Base-by-base conservation (phyloP, 371 early-diverging fungal genomes). In the Actinomortierella wolfii region DNA sequence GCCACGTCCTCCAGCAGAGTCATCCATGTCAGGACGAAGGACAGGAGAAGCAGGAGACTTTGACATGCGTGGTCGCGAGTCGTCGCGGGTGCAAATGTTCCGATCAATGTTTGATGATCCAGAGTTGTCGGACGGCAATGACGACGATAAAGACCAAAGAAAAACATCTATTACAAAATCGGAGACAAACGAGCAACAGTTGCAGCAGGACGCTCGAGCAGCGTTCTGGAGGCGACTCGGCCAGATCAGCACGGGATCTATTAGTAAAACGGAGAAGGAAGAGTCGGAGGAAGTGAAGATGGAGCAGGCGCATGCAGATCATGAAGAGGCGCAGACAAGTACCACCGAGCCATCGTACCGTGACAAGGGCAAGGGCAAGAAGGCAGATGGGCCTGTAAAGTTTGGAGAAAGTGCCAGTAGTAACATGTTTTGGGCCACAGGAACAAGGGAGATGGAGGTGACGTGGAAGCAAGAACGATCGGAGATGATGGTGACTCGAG, bases 381-480 rank as follows among this genome's bases (percentile, higher is more conserved):
- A 6, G 28, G 11, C 14, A 21, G 45, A n/a, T n/a, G n/a, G n/a
- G n/a, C n/a, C n/a, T n/a, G n/a, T n/a, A n/a, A n/a, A n/a, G n/a
- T n/a, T n/a, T n/a, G n/a, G n/a, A n/a, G n/a, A n/a, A n/a, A n/a
- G n/a, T n/a, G n/a, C n/a, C 14, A 24, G 52, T 45, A 39, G 9
- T 21, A 25, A n/a, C n/a, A 25, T 24, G 46, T 17, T 20, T 18
- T 41, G n/a, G 53, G 47, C 13, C 49, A 44, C 40, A 49, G 17
- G 1, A 48, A 46, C 48, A 39, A 4, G 4, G 57, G 54, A 17
- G 28, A 53, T 11, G 64, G 54, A 1, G 55, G 54, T 15, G 46
- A 49, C 1, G 39, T 42, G 20, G 18, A 45, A 15, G 48, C 24
- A 47, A 56, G 67, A 51, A 57, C 43, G 40, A 47, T 57, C 42